Evolutionary conservation across 2,329 filamentous ascomycete genomes (phyloP), one percentile per base, ranked within the genome.

Genomic region (Bipolaris cookei): DNA sequence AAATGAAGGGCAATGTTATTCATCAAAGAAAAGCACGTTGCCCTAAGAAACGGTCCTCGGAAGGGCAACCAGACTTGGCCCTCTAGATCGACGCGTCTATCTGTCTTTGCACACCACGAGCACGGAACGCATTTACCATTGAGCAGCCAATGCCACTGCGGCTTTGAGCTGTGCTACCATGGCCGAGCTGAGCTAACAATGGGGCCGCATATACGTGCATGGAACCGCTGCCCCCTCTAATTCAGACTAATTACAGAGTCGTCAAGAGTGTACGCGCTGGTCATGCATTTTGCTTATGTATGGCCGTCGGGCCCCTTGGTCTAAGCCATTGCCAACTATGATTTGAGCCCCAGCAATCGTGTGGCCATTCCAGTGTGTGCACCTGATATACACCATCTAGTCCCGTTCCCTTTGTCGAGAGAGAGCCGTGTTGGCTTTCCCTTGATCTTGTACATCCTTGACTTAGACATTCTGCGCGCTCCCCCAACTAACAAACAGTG

Each of bases 211-310:
- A 37, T 56, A 52, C 38, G 50, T 28, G 44, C 30, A 57, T 51
- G 44, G 42, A 54, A 57, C 28, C 11, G 52, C 39, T 48, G 49
- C 38, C 58, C 39, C 55, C 13, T 52, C 59, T 60, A 47, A 69
- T 65, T 58, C 60, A 63, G 30, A 30, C 52, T 63, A 58, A 44
- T 47, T 8, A 59, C 62, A 58, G 54, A 52, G 49, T 54, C 49
- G 44, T 62, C 49, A 51, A 44, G 47, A 7, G 25, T 42, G 39
- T 42, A 53, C 59, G 59, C 44, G 57, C 53, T 62, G 65, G 64
- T 71, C 67, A 71, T 69, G 48, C 56, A 65, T 61, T 41, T 56
- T 58, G 43, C 57, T 56, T 61, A 60, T 58, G 54, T 64, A 53
- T 30, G 62, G 50, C 61, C 60, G 56, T 64, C 35, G 20, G 53